Base-by-base conservation (phyloP, 192 early-diverging fungal species). In the Dissophora globulifera region DNA sequence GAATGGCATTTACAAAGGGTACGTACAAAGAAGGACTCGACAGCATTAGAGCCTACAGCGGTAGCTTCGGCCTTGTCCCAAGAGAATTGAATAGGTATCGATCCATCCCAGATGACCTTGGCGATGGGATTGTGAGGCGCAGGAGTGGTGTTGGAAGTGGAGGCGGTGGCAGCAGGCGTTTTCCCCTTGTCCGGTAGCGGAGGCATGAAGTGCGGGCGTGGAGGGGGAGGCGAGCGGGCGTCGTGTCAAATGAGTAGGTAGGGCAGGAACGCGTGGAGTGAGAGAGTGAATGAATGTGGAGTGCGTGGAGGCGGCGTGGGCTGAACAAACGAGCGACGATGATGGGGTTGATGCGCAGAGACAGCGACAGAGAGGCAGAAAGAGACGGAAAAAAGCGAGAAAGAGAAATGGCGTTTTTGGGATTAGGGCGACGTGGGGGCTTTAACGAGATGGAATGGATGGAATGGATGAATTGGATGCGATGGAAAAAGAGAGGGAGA, bases 61-160 rank as follows among this genome's bases (percentile, higher is more conserved):
- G 70, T 45, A 35, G 70, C 70, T 50, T 75, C 70, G n/a, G 62
- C 57, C 30, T 59, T 50, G 50, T 75, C 70, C 70, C 70, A 75
- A 17, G 80, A 65, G 57, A 81, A 81, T 25, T 78, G 75, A 45
- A 81, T 81, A 20, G 80, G 80, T 59, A 81, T 68, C 54, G 80
- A 68, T 54, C 80, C 80, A 55, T 81, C 80, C 80, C 80, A 81
- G 55, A 81, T 81, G 56, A 71, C 80, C 62, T 71, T 78, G 26
- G 80, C 69, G 33, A 81, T 66, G 8, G 74, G 80, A 43, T 81
- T 81, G 32, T 81, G 69, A 33, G 80, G 80, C 19, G 80, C 80
- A 4, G 42, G n/a, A 29, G 56, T 54, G 19, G 64, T 62, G 26
- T 27, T 26, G n/a, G 54, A 52, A 17, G 48, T 48, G 40, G 69